Evolutionary conservation across 352 stramenopile species (phyloP).

Genomic region (Globisporangium mamillatum): DNA sequence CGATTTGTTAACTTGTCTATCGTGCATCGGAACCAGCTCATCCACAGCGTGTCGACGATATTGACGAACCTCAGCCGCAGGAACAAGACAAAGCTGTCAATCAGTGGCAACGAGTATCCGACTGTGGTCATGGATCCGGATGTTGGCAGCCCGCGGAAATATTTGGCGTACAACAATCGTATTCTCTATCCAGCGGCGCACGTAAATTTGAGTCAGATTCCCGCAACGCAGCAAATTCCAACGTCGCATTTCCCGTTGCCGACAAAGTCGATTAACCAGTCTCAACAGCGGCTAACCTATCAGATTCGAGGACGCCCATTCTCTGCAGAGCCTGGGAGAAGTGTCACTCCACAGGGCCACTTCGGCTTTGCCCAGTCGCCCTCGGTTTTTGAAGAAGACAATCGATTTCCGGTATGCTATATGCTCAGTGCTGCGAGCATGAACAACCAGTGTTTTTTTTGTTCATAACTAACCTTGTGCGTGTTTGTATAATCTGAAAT

Average conservation of each 20-base stretch:
- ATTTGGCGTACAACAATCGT: constrained; percentile 27
- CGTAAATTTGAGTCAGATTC: constrained; percentile 53
- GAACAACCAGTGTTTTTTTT: neutral
- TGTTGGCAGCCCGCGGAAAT: constrained; percentile 22
- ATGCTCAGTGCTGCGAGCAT: neutral
- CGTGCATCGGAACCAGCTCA: constrained; percentile 29
- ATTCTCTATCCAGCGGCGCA: constrained; percentile 40
- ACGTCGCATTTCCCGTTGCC: constrained; percentile 33
- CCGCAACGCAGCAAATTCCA: constrained; percentile 52
- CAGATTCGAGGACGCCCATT: constrained; percentile 1
- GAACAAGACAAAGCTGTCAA: constrained; percentile 18
- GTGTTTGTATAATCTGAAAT: neutral
- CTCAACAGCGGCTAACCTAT: neutral
- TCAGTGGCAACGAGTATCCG: constrained; percentile 11
- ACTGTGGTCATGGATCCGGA: constrained; percentile 14
- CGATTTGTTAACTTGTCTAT: neutral
- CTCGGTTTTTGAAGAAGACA: constrained; percentile 28
- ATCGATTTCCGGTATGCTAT: constrained; percentile 40
- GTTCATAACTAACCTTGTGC: neutral
- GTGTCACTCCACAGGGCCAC: neutral
- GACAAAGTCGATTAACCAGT: neutral
- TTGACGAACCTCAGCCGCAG: constrained; percentile 44
- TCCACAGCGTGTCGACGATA: constrained; percentile 49
- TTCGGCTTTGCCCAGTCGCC: neutral
- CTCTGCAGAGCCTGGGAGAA: neutral